These are phyloP conservation scores for Penicillium sp. DNA, from an alignment of 2,329 filamentous ascomycete genomes.

Conservation along the genomic window DNA sequence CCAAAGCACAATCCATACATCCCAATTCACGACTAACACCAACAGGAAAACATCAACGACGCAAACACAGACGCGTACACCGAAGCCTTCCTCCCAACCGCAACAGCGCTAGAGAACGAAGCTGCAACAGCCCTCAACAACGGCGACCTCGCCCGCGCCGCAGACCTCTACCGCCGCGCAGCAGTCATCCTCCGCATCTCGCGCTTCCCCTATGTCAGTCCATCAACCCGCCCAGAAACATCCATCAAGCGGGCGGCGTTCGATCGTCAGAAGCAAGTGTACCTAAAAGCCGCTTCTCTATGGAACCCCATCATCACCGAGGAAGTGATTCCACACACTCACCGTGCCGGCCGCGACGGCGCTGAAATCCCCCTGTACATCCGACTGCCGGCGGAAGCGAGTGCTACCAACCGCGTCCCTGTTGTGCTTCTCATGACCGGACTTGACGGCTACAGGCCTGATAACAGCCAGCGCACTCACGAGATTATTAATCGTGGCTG, in stretches of 20 bases:
- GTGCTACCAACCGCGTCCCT: conserved; percentile 46
- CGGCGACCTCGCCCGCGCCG: conserved; percentile 54
- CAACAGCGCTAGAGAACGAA: conserved; percentile 54
- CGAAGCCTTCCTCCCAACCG: conserved; percentile 59
- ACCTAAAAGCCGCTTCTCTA: conserved; percentile 54
- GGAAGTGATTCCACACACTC: conserved; percentile 59
- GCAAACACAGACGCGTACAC: conserved; percentile 66
- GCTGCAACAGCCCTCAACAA: conserved; percentile 52
- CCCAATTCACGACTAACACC: background rate
- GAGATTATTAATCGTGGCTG: conserved; percentile 64
- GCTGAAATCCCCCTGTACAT: conserved; percentile 63
- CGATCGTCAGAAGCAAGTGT: conserved; percentile 62
- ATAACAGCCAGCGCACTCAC: conserved; percentile 52
- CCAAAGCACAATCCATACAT: conserved; percentile 1
- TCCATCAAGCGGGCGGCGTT: conserved; percentile 61
- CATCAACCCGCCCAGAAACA: conserved; percentile 18
- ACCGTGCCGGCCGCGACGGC: conserved; percentile 53
- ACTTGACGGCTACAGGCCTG: conserved; percentile 59
- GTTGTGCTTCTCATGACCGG: conserved; percentile 58
- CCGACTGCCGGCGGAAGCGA: conserved; percentile 54
- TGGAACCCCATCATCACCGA: conserved; percentile 63
- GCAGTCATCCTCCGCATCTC: conserved; percentile 72
- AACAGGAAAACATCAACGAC: conserved; percentile 59
- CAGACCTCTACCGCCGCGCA: conserved; percentile 65
- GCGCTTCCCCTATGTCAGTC: conserved; percentile 58